Evolutionary conservation across 169 alveolate species (phyloP), one percentile per base, ranked within the genome.

Genomic region (Plasmodium relictum): DNA sequence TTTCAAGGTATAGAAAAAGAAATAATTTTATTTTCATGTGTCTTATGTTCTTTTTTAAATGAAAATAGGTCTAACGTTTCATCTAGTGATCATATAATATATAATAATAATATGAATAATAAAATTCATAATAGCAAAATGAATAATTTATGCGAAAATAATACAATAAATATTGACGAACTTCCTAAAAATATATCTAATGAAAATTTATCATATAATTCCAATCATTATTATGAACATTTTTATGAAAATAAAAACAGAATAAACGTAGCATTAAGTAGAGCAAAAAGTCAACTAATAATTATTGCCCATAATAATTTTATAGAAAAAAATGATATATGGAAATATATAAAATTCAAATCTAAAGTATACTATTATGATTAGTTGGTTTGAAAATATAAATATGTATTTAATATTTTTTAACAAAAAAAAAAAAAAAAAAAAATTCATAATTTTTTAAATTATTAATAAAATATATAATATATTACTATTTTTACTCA

Each of bases 1-100:
- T 88, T 88, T 44, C 92, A 88, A 65, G 92, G 92, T 10, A 31
- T 78, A 4, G 92, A 88, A 42, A 70, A 69, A 44, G 88, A 78
- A 41, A 61, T 88, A 20, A 78, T 88, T 48, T 48, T 88, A 8
- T 56, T 88, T 68, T 74, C 85, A 14, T 70, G 88, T 18, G 88
- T 78, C 41, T 22, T 74, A 54, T 45, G 68, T 12, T 48, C 65
- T 9, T 18, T 72, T 0, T 6, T 16, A 6, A 22, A 54, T 0
- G 56, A 42, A 26, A 50, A 50, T 5, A 48, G 18, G 14, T 12
- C n/a, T 52, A 9, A n/a, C 10, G 62, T 52, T 6, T 20, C 39
- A 5, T 3, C 6, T 6, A 24, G 16, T 20, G 16, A 59, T 59
- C 3, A 59, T 6, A 59, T 14, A 52, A 52, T 10, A 12, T 6